Base-by-base conservation (phyloP, 352 stramenopile species). In the Saprolegnia parasitica region DNA sequence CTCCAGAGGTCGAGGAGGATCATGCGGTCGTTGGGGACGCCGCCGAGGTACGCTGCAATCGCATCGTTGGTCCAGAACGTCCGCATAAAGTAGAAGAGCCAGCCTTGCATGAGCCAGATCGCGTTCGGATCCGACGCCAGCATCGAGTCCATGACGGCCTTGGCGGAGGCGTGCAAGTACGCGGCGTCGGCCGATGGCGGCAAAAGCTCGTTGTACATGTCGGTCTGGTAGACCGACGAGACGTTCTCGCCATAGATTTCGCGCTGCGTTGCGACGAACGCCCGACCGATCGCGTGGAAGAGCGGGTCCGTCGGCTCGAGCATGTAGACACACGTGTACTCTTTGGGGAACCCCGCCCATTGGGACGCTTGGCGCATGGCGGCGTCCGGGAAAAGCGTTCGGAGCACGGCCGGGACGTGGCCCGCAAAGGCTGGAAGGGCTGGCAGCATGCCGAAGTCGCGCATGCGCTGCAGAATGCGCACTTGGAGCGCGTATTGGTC, bases 391-490 rank as follows among this genome's bases (percentile, higher is more conserved):
- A 86, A 95, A 13, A 88, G 71, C 20, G 73, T 21, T 63, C 87
- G 84, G 40, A 97, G 68, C 61, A 93, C 88, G 70, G 91, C 79
- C 0, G 91, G 90, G 26, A 97, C 87, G 65, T 97, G 89, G 0
- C 91, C 84, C 1, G 84, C 87, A 72, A 98, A 98, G 2, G 80
- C 89, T 1, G 90, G 91, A 21, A 97, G 77, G 13, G 90, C 83
- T 24, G 88, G 88, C n/a, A 94, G 71, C 81, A 98, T 97, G 54
- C 88, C 90, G n/a, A 96, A 88, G 67, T 85, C 77, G 20, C 78
- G 76, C 79, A 97, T 92, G 39, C 89, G 81, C 9, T 74, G 75
- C 21, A 97, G 67, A 37, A 96, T 97, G 54, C 83, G 73, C 23
- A 86, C 58, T 46, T 97, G 88, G 0, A 97, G 76, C 11, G 71